Percentiles rank a stretch among this genome's conserved stretches.
Evolutionary conservation across 2,329 filamentous ascomycete species (phyloP).

Genomic region (Geosmithia putterillii): DNA sequence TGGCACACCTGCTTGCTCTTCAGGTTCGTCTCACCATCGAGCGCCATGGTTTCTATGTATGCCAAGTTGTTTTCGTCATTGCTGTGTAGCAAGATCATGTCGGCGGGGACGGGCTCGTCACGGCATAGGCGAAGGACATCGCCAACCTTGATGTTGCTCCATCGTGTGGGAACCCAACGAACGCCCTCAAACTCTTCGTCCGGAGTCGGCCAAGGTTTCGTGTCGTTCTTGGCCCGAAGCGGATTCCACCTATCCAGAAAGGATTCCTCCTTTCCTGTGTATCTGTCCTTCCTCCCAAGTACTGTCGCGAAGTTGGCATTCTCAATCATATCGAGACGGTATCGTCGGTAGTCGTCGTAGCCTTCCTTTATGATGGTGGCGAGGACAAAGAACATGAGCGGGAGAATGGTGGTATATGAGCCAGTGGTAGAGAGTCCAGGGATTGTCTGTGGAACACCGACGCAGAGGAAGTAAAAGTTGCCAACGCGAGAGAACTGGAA

Average conservation of each 20-base stretch:
- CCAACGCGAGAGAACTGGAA: conserved; percentile 79
- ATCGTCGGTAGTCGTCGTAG: conserved; percentile 71
- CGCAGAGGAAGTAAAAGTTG: conserved; percentile 79
- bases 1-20: conserved; percentile 62
- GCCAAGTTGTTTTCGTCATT: conserved; percentile 68
- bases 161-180: conserved; percentile 37
- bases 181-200: conserved; percentile 47
- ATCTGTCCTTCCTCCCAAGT: conserved; percentile 23
- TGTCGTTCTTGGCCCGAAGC: conserved; percentile 15
- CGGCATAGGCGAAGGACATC: conserved; percentile 40
- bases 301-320: conserved; percentile 45
- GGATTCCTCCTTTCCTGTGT: conserved; percentile 13
- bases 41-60: conserved; percentile 74
- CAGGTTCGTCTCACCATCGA: conserved; percentile 73
- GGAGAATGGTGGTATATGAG: conserved; percentile 62
- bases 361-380: conserved; percentile 79
- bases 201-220: conserved; percentile 20
- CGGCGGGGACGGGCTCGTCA: conserved; percentile 72
- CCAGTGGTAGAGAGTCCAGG: conserved; percentile 67
- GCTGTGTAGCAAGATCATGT: conserved; percentile 68
- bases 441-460: conserved; percentile 72
- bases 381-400: conserved; percentile 62
- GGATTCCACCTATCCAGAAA: conserved; percentile 17
- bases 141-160: conserved; percentile 36
- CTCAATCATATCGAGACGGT: conserved; percentile 71